These are phyloP conservation scores for Kodamaea lidongshanica DNA, from an alignment of 805 yeast species.

Conservation along the genomic window DNA sequence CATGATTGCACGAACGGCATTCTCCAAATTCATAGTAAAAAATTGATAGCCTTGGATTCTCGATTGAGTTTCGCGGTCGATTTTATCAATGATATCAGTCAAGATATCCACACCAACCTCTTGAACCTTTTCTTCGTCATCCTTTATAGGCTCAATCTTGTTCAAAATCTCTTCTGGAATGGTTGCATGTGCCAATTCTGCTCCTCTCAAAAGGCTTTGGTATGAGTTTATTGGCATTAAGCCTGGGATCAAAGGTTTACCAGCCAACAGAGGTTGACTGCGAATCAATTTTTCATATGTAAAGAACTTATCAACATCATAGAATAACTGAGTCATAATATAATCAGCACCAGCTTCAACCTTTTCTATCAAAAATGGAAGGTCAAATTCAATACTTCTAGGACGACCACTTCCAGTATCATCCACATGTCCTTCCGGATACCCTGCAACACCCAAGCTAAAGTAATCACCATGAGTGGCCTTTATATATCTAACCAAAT, in stretches of 20 bases:
- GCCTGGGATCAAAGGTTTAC: slow-evolving; percentile 72
- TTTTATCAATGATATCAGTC: slow-evolving; percentile 53
- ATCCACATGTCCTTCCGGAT: slow-evolving; percentile 96
- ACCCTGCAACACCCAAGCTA: slow-evolving; percentile 95
- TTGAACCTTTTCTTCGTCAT: slow-evolving; percentile 72
- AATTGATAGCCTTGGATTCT: slow-evolving; percentile 78
- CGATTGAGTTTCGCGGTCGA: slow-evolving; percentile 50
- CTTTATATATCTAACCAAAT: slow-evolving; percentile 76
- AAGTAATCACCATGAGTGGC: slow-evolving; percentile 69
- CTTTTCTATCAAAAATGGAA: slow-evolving; percentile 78
- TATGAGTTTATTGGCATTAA: slow-evolving; percentile 87
- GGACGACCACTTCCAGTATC: slow-evolving; percentile 44
- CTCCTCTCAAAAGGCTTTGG: slow-evolving; percentile 75
- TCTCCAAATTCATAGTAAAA: slow-evolving; percentile 87
- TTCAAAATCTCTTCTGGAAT: slow-evolving; percentile 56
- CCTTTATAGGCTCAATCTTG: slow-evolving; percentile 50
- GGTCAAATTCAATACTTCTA: slow-evolving; percentile 65
- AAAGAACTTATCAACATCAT: slow-evolving; percentile 72
- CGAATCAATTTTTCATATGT: slow-evolving; percentile 53
- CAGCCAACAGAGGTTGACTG: slow-evolving; percentile 32
- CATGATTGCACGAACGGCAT: slow-evolving; percentile 80
- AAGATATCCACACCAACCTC: slow-evolving; percentile 77
- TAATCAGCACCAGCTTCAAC: slow-evolving; percentile 93
- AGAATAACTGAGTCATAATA: slow-evolving; percentile 85
- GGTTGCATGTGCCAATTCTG: slow-evolving; percentile 82